Evolutionary conservation across 192 early-diverging fungal species (phyloP).

Genomic region (Rhizoclosmatium sp.): DNA sequence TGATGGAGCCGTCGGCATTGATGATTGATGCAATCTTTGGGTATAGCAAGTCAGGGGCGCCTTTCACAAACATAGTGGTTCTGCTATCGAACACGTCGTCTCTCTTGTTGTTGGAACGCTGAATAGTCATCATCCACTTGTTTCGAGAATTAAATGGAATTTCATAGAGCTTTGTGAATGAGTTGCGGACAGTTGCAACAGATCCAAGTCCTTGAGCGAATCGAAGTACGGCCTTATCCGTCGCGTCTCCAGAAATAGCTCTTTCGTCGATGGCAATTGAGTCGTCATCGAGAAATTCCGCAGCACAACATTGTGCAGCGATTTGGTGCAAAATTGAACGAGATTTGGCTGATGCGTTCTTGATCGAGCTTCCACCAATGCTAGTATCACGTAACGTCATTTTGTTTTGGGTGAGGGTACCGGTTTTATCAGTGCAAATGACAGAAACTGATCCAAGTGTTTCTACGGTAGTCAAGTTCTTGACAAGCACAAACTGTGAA

Average conservation of each 20-base stretch:
- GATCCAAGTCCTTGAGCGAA: conserved; percentile 48
- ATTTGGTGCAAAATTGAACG: conserved; percentile 12
- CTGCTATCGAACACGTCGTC: not conserved
- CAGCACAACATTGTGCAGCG: conserved; percentile 68
- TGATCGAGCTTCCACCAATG: not conserved
- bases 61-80: conserved; percentile 72
- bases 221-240: conserved; percentile 46
- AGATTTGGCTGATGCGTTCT: not conserved
- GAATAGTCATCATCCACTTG: conserved; percentile 88
- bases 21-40: conserved; percentile 71
- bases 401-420: conserved; percentile 82
- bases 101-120: not conserved
- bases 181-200: conserved; percentile 36
- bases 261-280: conserved; percentile 65
- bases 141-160: conserved; percentile 92
- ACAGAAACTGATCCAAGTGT: conserved; percentile 83
- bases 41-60: conserved; percentile 82
- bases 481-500: conserved; percentile 70
- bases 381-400: conserved; percentile 58
- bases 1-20: conserved; percentile 56
- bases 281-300: conserved; percentile 64
- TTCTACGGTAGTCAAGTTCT: conserved; percentile 85
- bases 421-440: conserved; percentile 88
- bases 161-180: conserved; percentile 78
- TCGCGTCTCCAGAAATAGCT: conserved; percentile 55